Percentiles rank a stretch among this genome's conserved stretches.
phyloP scores from a whole-genome alignment of 495 filamentous ascomycete species.

The Penicillium longicatenatum region DNA sequence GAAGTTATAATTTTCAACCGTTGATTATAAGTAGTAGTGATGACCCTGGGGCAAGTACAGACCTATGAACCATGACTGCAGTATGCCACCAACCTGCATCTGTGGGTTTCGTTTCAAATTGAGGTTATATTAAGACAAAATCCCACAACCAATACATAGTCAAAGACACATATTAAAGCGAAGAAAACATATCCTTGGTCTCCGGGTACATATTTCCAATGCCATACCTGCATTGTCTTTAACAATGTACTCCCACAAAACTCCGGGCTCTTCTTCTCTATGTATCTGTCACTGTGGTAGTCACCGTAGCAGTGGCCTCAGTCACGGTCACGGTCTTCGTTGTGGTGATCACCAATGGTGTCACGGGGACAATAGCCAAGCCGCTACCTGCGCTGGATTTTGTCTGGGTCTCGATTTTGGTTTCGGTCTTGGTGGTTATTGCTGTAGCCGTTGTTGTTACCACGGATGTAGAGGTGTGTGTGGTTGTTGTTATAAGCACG shows the following conservation, averaged over 20 bases:
- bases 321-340: conserved; percentile 19
- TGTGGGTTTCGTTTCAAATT: neutral
- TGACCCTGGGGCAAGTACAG: no score
- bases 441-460: neutral
- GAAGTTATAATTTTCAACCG: neutral
- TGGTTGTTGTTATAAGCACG: neutral
- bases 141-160: neutral
- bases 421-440: neutral
- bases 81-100: no score
- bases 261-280: neutral
- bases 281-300: conserved; percentile 12
- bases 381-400: conserved; percentile 10
- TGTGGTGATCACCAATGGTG: conserved; percentile 10
- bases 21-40: no score
- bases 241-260: neutral
- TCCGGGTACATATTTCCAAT: neutral
- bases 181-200: neutral
- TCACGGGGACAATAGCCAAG: conserved; percentile 26
- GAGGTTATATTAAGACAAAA: neutral
- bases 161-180: neutral
- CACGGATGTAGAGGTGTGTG: neutral
- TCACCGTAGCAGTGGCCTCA: neutral
- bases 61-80: no score
- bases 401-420: neutral
- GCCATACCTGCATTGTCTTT: neutral